Evolutionary conservation across 129 eudicot species (phyloP), one percentile per base, ranked within the genome.

Genomic region (Calendula officinalis): DNA sequence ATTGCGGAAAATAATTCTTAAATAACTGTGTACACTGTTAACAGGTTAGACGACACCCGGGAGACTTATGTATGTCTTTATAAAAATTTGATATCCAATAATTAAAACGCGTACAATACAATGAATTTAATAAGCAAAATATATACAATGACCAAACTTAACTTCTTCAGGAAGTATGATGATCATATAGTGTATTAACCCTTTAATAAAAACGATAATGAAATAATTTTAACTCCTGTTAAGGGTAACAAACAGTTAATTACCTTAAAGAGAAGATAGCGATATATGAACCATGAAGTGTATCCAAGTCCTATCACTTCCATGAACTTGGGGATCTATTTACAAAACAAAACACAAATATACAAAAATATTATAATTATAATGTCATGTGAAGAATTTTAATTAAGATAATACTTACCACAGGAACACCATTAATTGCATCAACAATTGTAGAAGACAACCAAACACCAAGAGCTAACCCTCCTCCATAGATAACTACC

Each of bases 221-320:
- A 22, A 33, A 34, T 32, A 48, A 4, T 3, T 2, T 37, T 11
- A 51, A 40, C 38, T n/a, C 50, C 6, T 11, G 45, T 51, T 12
- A 67, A 67, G 38, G 14, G 35, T 48, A n/a, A 35, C n/a, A n/a
- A 43, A 22, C 30, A 12, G 30, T 22, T 62, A 33, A 22, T 22
- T 22, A 72, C 77, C 77, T 72, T 72, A 53, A 62, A 72, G 70
- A 72, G 70, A 43, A 72, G 77, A 62, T 72, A 72, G 2, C 77
- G 69, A 62, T 62, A 72, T 30, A 72, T 17, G 47, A 72, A 72
- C 77, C 77, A 72, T 62, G 70, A 70, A 12, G 64, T 62, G 77
- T 72, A 72, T 64, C 77, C 77, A 34, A 62, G 46, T 17, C 77
- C 77, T 58, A 72, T 33, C 32, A 72, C 63, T 72, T 72, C 77